A percentile compares a stretch with the other conserved stretches of the same genome.
Conservation (phyloP, 306 rosid genomes). For the Malus asiatica region DNA sequence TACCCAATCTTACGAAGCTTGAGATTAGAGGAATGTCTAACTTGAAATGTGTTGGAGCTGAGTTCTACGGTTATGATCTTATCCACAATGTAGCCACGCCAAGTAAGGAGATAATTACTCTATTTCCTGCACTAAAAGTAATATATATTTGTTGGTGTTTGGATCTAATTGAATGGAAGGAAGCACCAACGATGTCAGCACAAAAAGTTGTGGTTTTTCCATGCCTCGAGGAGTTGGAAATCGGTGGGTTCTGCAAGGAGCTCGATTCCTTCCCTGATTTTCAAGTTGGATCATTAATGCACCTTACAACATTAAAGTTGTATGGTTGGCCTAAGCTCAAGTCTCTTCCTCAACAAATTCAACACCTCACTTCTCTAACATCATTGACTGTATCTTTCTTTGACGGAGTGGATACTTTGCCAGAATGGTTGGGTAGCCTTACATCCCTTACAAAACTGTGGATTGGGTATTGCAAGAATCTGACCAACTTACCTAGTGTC, state of each 20-base stretch:
- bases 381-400: too few relatives aligned
- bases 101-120: background rate
- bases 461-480: background rate
- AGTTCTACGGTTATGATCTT: background rate
- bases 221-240: accelerated
- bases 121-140: background rate
- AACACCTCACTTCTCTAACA: background rate
- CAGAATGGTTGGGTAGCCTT: background rate
- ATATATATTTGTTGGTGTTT: too few relatives aligned
- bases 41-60: background rate
- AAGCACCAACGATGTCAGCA: background rate
- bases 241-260: background rate
- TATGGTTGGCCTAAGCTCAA: background rate
- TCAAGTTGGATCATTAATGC: background rate
- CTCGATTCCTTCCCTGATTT: background rate
- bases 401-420: background rate
- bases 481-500: background rate
- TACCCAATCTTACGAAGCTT: background rate
- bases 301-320: accelerated
- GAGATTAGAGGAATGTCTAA: background rate
- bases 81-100: background rate
- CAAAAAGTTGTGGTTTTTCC: background rate
- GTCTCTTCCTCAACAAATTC: background rate
- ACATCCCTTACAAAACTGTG: accelerated
- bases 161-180: background rate